Conservation (phyloP, 2,329 filamentous ascomycete genomes). For the Fusarium sarcochroum region DNA sequence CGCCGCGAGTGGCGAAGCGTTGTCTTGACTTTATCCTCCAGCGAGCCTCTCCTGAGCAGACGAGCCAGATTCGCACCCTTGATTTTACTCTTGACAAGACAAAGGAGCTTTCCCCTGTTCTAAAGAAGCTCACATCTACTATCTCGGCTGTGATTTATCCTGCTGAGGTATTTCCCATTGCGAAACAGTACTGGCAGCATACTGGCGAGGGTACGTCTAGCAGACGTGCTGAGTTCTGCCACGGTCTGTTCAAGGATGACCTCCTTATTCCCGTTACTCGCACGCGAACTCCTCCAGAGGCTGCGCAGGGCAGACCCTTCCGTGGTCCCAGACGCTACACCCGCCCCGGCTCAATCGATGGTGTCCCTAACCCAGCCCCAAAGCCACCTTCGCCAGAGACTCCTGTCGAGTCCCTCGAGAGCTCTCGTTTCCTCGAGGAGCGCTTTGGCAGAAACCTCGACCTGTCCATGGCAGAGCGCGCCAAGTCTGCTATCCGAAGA, state of each 20-base stretch:
- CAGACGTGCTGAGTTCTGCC: constrained; percentile 90
- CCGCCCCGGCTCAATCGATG: constrained; percentile 61
- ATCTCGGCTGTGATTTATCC: constrained; percentile 81
- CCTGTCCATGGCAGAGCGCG: constrained; percentile 81
- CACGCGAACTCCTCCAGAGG: constrained; percentile 45
- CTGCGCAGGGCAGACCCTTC: constrained; percentile 53
- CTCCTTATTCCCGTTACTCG: constrained; percentile 60
- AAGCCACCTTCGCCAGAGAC: constrained; percentile 39
- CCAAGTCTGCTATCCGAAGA: constrained; percentile 86
- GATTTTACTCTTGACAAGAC: constrained; percentile 74
- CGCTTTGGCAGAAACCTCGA: constrained; percentile 93
- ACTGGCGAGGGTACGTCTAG: constrained; percentile 94
- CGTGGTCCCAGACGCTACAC: constrained; percentile 89
- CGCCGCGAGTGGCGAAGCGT: constrained; percentile 74
- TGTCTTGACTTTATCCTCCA: constrained; percentile 80
- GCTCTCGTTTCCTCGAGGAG: constrained; percentile 88
- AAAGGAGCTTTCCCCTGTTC: constrained; percentile 64
- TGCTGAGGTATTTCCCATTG: constrained; percentile 74
- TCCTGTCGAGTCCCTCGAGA: constrained; percentile 70
- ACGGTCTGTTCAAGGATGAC: constrained; percentile 79
- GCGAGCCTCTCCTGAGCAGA: constrained; percentile 67
- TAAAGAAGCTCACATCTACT: constrained; percentile 69
- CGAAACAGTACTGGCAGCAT: constrained; percentile 99
- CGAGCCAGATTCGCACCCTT: constrained; percentile 66
- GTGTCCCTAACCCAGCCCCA: constrained; percentile 27